These are phyloP conservation scores for Plasmodium yoelii DNA, from an alignment of 169 alveolate genomes.

Conservation along the genomic window DNA sequence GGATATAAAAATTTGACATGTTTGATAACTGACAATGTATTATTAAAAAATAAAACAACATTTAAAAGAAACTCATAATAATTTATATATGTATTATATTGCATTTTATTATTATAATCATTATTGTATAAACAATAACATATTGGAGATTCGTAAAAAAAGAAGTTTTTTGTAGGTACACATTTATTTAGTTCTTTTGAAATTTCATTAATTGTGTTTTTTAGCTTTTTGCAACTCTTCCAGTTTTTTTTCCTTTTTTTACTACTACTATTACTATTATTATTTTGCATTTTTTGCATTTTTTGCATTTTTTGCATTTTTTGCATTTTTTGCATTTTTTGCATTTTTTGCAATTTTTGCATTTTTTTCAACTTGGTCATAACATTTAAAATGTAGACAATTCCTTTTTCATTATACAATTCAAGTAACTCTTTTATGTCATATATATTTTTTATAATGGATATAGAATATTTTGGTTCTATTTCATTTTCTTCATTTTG, in stretches of 20 bases:
- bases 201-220: constrained; percentile 3
- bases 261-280: too few relatives aligned
- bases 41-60: constrained; percentile 30
- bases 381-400: constrained; percentile 23
- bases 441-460: constrained; percentile 23
- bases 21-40: constrained; percentile 8
- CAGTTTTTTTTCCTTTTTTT: not conserved
- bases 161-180: constrained; percentile 38
- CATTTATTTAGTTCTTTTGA: constrained; percentile 42
- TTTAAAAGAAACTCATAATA: constrained; percentile 63
- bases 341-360: not conserved
- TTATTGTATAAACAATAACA: constrained; percentile 70
- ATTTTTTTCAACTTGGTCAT: constrained; percentile 11
- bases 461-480: not conserved
- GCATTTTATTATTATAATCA: constrained; percentile 39
- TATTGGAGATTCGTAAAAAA: constrained; percentile 48
- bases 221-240: constrained; percentile 9
- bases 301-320: constrained; percentile 3
- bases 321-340: not conserved
- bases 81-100: constrained; percentile 64
- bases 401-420: constrained; percentile 48
- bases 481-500: constrained; percentile 3
- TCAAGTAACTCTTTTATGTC: constrained; percentile 39
- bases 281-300: too few relatives aligned
- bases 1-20: constrained; percentile 8